phyloP scores from a whole-genome alignment of 164 flowering plant genomes.

The Cinnamomum micranthum region DNA sequence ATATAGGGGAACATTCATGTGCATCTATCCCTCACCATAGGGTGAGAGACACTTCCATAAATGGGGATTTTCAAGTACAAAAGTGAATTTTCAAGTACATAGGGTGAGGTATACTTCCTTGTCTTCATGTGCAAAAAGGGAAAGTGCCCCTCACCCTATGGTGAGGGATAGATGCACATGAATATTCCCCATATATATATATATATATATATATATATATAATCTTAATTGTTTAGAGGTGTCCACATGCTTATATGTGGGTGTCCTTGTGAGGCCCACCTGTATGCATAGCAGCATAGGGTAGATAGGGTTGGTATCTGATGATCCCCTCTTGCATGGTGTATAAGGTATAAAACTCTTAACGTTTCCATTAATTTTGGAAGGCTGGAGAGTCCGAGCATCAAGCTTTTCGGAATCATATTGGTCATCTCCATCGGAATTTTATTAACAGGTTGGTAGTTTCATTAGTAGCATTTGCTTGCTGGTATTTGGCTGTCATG shows the following conservation, averaged over 20 bases:
- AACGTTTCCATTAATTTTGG: slow-evolving; percentile 13
- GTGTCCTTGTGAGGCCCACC: neutral
- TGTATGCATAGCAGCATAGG: neutral
- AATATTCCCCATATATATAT: no score
- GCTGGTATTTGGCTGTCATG: neutral
- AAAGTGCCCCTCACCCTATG: no score
- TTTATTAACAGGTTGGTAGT: slow-evolving; percentile 65
- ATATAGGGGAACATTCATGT: no score
- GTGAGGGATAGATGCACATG: no score
- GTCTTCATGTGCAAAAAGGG: no score
- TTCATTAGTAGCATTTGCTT: slow-evolving; percentile 2
- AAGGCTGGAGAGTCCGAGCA: slow-evolving; percentile 94
- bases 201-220: no score
- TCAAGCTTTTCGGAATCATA: slow-evolving; percentile 86
- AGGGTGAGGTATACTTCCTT: no score
- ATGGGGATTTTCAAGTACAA: no score
- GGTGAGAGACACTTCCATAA: no score
- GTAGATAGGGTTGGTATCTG: neutral
- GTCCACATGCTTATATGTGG: neutral
- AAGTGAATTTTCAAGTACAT: no score
- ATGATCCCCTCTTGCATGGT: neutral
- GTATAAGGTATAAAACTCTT: neutral
- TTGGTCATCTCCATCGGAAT: slow-evolving; percentile 74
- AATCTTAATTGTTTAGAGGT: neutral
- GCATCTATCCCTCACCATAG: no score